A percentile compares a stretch with the other conserved stretches of the same genome.
phyloP scores from a whole-genome alignment of 2,329 filamentous ascomycete species.

The Fusarium ambrosium region DNA sequence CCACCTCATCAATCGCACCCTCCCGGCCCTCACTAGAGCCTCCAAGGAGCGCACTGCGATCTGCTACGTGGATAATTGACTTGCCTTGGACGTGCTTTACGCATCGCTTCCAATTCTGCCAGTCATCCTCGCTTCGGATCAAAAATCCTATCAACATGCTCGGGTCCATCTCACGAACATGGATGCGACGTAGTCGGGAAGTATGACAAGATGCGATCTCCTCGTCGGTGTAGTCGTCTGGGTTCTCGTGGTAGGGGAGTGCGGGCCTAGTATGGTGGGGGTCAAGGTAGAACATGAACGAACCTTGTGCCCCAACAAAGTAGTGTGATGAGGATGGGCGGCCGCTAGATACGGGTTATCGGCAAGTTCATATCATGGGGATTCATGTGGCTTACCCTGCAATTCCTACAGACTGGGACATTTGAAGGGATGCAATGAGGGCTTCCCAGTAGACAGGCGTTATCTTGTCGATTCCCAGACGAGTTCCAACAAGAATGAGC shows the following conservation, averaged over 20 bases:
- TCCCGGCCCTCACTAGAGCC: constrained; percentile 71
- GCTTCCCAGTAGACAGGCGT: constrained; percentile 96
- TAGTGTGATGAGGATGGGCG: constrained; percentile 88
- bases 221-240: constrained; percentile 72
- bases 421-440: constrained; percentile 85
- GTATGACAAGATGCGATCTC: constrained; percentile 91
- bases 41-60: constrained; percentile 72
- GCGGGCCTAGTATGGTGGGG: constrained; percentile 88
- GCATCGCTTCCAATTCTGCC: constrained; percentile 83
- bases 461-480: constrained; percentile 93
- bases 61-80: constrained; percentile 86
- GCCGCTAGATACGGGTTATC: constrained; percentile 68
- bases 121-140: constrained; percentile 85
- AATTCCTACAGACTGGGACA: constrained; percentile 94
- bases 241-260: constrained; percentile 72
- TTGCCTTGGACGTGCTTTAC: constrained; percentile 84
- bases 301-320: constrained; percentile 73
- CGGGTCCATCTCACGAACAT: constrained; percentile 94
- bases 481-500: constrained; percentile 87
- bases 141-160: constrained; percentile 98
- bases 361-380: neutral
- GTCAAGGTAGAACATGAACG: constrained; percentile 92
- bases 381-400: constrained; percentile 77
- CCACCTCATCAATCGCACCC: constrained; percentile 88
- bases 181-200: constrained; percentile 82